phyloP scores from a whole-genome alignment of 257 asterid genomes.

The Fraxinus pennsylvanica region DNA sequence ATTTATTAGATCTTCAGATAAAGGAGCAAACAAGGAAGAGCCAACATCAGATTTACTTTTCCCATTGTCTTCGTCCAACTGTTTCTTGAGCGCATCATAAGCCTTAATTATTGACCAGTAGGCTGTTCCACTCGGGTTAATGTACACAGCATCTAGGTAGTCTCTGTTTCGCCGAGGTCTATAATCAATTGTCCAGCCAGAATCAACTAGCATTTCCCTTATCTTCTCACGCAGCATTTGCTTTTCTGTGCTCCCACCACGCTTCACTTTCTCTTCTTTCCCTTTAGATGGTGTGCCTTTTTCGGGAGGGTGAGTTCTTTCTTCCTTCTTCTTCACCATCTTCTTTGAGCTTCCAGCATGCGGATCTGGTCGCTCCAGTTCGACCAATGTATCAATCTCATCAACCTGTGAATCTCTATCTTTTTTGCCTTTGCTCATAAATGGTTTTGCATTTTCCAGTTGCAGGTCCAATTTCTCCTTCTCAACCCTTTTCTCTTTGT shows the following conservation, averaged over 20 bases:
- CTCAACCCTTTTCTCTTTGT: constrained; percentile 41
- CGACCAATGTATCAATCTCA: constrained; percentile 61
- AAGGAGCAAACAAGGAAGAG: constrained; percentile 64
- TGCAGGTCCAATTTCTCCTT: constrained; percentile 43
- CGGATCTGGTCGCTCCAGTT: constrained; percentile 61
- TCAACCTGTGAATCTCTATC: constrained; percentile 43
- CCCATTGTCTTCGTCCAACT: constrained; percentile 50
- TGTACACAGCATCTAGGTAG: constrained; percentile 93
- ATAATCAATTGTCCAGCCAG: constrained; percentile 94
- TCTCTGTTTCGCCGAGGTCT: constrained; percentile 96
- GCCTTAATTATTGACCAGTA: constrained; percentile 98
- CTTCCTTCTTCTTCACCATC: constrained; percentile 54
- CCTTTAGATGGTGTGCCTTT: constrained; percentile 41
- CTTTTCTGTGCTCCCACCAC: constrained; percentile 89
- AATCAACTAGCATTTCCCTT: constrained; percentile 71
- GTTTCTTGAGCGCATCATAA: constrained; percentile 86
- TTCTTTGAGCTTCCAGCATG: constrained; percentile 57
- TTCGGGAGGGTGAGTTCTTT: constrained; percentile 25
- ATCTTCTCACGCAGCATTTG: constrained; percentile 85
- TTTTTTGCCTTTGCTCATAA: constrained; percentile 38
- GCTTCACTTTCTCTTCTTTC: constrained; percentile 58
- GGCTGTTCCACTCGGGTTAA: constrained; percentile 84
- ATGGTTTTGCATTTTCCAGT: constrained; percentile 42
- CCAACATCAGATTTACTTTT: constrained; percentile 42
- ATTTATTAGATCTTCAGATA: constrained; percentile 72